These are phyloP conservation scores for Acacia concinna DNA, from an alignment of 331 rosid species.

Conservation along the genomic window DNA sequence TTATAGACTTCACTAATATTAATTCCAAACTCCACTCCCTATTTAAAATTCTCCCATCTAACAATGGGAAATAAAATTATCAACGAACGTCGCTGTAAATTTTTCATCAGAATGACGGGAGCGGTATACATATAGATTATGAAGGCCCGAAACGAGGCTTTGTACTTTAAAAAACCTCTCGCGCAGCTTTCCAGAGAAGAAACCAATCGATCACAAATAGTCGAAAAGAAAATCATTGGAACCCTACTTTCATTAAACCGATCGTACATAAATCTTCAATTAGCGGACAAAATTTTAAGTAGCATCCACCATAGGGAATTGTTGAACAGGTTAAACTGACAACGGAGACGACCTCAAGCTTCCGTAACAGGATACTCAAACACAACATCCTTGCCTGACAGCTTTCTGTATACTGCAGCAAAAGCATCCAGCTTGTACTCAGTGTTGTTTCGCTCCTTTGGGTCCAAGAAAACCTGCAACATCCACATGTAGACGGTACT, in stretches of 20 bases:
- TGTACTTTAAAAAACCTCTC: background rate
- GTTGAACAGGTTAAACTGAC: conserved; percentile 9
- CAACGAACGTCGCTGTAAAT: background rate
- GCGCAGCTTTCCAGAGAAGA: background rate
- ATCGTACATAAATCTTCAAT: background rate
- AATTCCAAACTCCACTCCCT: no score
- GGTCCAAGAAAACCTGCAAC: conserved; percentile 74
- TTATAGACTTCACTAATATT: no score
- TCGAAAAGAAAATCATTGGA: background rate
- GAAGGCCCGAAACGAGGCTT: background rate
- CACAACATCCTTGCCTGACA: conserved; percentile 83
- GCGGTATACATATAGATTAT: background rate
- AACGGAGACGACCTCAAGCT: conserved; percentile 40
- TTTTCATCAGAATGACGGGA: background rate
- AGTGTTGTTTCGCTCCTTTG: conserved; percentile 75
- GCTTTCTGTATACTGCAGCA: conserved; percentile 79
- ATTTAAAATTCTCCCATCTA: no score
- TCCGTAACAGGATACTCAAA: conserved; percentile 73
- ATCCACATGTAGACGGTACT: background rate
- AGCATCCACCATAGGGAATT: conserved; percentile 29
- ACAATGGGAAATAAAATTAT: background rate
- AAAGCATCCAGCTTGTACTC: conserved; percentile 91
- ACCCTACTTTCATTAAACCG: conserved; percentile 16
- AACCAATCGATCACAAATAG: background rate
- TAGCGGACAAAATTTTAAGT: conserved; percentile 34